These are phyloP conservation scores for Ogataea angusta DNA, from an alignment of 805 yeast genomes.

Conservation along the genomic window DNA sequence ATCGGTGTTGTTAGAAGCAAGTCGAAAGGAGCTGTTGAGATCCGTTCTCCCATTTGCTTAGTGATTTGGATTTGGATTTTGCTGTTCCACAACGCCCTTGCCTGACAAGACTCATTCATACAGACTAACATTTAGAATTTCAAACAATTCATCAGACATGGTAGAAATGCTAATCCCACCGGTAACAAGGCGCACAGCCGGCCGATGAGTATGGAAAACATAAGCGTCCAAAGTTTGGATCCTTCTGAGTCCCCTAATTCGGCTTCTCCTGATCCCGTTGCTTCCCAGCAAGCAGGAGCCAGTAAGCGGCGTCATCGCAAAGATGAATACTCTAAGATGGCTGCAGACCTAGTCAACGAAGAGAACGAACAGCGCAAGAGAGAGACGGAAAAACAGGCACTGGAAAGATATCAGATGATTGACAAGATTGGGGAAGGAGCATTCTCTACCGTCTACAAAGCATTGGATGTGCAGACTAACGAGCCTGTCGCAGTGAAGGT, in stretches of 20 bases:
- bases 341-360: conserved; percentile 32
- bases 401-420: conserved; percentile 39
- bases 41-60: too few relatives aligned
- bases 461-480: conserved; percentile 37
- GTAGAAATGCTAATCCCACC: conserved; percentile 27
- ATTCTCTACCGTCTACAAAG: conserved; percentile 52
- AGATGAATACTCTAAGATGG: conserved; percentile 31
- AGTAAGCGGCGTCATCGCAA: conserved; percentile 20
- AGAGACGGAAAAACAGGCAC: conserved; percentile 24
- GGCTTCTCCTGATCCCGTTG: conserved; percentile 1
- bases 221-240: conserved; percentile 1
- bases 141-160: conserved; percentile 43
- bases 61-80: too few relatives aligned
- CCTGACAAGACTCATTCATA: background rate
- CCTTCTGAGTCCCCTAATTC: background rate
- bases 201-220: conserved; percentile 8
- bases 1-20: background rate
- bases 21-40: background rate
- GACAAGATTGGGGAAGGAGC: conserved; percentile 62
- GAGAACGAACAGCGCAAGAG: conserved; percentile 26
- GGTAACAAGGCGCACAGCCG: conserved; percentile 5
- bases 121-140: conserved; percentile 30
- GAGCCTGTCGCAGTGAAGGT: conserved; percentile 52
- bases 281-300: conserved; percentile 1
- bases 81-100: too few relatives aligned